Conservation (phyloP, 345 rosid genomes). For the Murraya koenigii region DNA sequence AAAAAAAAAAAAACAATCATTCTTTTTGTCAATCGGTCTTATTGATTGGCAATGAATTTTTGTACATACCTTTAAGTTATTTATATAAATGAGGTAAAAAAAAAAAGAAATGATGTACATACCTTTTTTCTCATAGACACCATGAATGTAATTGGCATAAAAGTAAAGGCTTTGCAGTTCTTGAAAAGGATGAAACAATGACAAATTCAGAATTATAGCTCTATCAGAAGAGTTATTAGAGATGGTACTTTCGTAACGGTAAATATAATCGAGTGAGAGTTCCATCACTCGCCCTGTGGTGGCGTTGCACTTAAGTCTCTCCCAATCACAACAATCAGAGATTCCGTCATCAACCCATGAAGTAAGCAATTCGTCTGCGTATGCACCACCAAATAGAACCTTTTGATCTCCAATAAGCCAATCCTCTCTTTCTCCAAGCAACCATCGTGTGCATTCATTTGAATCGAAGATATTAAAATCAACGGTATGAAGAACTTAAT, state of each 20-base stretch:
- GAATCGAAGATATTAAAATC: not conserved
- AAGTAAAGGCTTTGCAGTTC: not conserved
- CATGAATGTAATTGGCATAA: not conserved
- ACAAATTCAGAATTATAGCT: slow-evolving; percentile 14
- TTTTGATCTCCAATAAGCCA: slow-evolving; percentile 23
- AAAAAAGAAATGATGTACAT: not conserved
- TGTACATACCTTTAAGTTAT: too few species aligned
- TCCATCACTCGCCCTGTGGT: not conserved
- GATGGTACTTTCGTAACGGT: too few species aligned
- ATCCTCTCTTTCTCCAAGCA: slow-evolving; percentile 19
- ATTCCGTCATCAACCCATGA: slow-evolving; percentile 16
- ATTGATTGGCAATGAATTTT: too few species aligned
- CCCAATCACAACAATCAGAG: slow-evolving; percentile 10
- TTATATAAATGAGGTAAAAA: too few species aligned
- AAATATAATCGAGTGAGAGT: not conserved
- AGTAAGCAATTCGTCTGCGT: not conserved
- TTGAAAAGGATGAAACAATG: slow-evolving; percentile 13
- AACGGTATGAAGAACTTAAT: too few species aligned
- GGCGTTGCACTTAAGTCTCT: slow-evolving; percentile 13
- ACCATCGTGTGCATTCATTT: not conserved
- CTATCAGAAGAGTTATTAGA: too few species aligned
- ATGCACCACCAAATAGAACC: not conserved
- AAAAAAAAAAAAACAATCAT: too few species aligned
- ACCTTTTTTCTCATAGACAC: not conserved
- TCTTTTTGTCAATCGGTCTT: too few species aligned